phyloP scores from a whole-genome alignment of 2,329 filamentous ascomycete genomes.

The Talaromyces marneffei region DNA sequence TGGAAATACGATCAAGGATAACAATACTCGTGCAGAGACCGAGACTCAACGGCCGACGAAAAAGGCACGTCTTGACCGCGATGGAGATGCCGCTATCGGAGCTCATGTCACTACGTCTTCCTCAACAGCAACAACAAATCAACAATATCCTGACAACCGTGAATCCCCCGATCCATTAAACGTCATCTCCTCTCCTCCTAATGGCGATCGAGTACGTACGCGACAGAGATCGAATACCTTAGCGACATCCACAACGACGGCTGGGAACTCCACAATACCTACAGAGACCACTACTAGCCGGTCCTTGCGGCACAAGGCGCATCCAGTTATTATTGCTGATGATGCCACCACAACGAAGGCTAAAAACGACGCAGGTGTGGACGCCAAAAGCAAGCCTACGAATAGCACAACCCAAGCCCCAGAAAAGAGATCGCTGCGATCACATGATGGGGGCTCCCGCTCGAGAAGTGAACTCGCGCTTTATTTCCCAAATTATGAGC shows the following conservation, averaged over 20 bases:
- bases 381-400: not conserved
- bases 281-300: not conserved
- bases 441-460: conserved; percentile 71
- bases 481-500: conserved; percentile 92
- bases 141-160: conserved; percentile 17
- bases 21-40: not conserved
- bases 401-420: not conserved
- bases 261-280: not conserved
- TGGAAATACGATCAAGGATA: not conserved
- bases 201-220: conserved; percentile 9
- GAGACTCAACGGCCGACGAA: conserved; percentile 7
- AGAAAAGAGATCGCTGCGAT: conserved; percentile 73
- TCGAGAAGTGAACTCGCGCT: conserved; percentile 86
- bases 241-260: not conserved
- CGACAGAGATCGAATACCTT: not conserved
- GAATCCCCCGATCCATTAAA: conserved; percentile 27
- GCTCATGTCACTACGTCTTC: not conserved
- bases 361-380: not conserved
- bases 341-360: not conserved
- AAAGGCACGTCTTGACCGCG: conserved; percentile 3
- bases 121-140: not conserved
- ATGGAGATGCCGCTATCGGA: conserved; percentile 2
- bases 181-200: conserved; percentile 19
- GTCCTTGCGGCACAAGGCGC: not conserved
- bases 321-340: conserved; percentile 9